Base-by-base conservation (phyloP, 2,329 filamentous ascomycete species). In the Dactylonectria estremocensis region DNA sequence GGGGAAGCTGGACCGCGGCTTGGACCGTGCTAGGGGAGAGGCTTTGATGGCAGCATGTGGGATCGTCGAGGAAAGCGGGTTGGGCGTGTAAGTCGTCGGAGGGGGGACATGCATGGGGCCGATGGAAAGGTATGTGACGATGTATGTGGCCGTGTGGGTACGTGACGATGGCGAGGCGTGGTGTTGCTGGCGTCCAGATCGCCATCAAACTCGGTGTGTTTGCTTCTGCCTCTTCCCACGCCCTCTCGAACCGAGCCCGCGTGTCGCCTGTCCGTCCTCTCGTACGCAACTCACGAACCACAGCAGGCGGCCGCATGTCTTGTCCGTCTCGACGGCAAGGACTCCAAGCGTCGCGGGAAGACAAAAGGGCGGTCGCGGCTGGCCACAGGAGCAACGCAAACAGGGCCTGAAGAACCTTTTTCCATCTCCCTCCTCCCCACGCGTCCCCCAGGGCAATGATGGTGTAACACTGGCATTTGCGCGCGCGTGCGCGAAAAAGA, bases 1-100 rank as follows among this genome's bases (percentile, higher is more conserved):
- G 57, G 57, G 57, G 57, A 40, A 66, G n/a, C 8, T 48, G 37
- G 46, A 37, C 66, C 57, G 53, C 57, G 57, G 61, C 53, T 37
- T 52, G 43, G 28, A 43, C 33, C 10, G 55, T 60, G 56, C n/a
- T 18, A 35, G 24, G 24, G 24, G 24, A 5, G 24, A 28, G 55
- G 33, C 53, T 52, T 55, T 50, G 57, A 35, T 54, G 40, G 50
- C 16, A 28, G 16, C 64, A 64, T 60, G 59, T 67, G 60, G 49
- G 31, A 61, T 55, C 35, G 37, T 46, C 48, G 35, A 5, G 8
- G 7, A 18, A 11, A 52, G 45, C 20, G 50, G 10, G 10, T 14
- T 28, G n/a, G 49, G 43, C 6, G 20, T 57, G 43, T 35, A 33
- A 46, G 37, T 46, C 43, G 28, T 5, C 24, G 7, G 4, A 7